Conservation (phyloP, 1,139 yeast genomes). For the Diutina rugosa region DNA sequence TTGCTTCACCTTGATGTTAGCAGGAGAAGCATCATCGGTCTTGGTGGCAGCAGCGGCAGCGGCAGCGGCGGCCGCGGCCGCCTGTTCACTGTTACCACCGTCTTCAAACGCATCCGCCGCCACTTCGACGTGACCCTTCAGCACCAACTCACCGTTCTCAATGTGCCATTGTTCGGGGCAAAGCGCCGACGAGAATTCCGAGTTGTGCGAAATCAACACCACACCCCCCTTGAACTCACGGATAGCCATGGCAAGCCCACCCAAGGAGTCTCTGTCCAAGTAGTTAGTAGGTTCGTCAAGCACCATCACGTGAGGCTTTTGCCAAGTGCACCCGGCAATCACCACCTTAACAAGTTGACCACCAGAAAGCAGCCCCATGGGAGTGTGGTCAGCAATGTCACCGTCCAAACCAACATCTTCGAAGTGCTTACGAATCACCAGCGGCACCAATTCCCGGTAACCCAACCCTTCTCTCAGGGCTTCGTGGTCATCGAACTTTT, state of each 20-base stretch:
- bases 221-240: conserved; percentile 98
- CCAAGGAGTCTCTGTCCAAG: conserved; percentile 93
- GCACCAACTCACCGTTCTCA: conserved; percentile 80
- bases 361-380: conserved; percentile 92
- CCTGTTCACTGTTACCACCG: conserved; percentile 6
- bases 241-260: conserved; percentile 94
- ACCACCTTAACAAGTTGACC: conserved; percentile 98
- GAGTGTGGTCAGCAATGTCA: conserved; percentile 96
- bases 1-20: conserved; percentile 81
- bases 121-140: conserved; percentile 66
- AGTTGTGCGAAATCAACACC: conserved; percentile 95
- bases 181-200: conserved; percentile 91
- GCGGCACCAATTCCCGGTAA: conserved; percentile 82
- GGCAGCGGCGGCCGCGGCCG: conserved; percentile 26
- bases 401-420: conserved; percentile 97
- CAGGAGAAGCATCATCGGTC: conserved; percentile 83
- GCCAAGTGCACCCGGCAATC: conserved; percentile 99
- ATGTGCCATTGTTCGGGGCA: conserved; percentile 99
- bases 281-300: conserved; percentile 98
- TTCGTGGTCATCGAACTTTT: conserved; percentile 94
- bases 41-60: conserved; percentile 31
- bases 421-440: conserved; percentile 89
- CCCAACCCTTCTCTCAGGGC: conserved; percentile 98
- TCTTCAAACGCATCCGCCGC: conserved; percentile 77
- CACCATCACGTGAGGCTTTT: conserved; percentile 95